Percentiles rank a stretch among this genome's conserved stretches.
Evolutionary conservation across 148 eudicot genomes (phyloP).

Genomic region (Fallopia convolvulus): DNA sequence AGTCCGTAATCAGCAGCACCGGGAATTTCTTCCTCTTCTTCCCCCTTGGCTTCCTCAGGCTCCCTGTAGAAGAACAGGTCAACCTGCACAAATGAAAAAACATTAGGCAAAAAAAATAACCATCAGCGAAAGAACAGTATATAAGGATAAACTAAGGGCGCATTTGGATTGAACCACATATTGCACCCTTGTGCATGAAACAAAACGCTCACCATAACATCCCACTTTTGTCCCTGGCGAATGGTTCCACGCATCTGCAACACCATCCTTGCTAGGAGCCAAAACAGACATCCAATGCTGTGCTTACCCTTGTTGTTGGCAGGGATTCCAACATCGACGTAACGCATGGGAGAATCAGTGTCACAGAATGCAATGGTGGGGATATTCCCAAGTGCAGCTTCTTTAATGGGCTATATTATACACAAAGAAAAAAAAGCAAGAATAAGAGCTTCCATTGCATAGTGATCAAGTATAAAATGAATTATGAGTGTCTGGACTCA

Average conservation of each 20-base stretch:
- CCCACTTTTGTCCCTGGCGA: conserved; percentile 63
- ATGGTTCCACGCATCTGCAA: conserved; percentile 65
- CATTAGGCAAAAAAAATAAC: not conserved
- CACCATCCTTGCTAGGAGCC: conserved; percentile 73
- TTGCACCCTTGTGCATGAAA: not conserved
- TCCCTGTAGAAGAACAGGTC: conserved; percentile 67
- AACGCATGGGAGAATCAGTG: conserved; percentile 66
- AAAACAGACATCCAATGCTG: conserved; percentile 65
- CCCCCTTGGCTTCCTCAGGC: conserved; percentile 56
- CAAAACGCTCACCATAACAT: conserved; percentile 43
- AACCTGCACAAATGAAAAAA: conserved; percentile 25
- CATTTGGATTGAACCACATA: too few species aligned
- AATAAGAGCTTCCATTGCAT: not conserved
- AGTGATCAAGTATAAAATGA: too few species aligned
- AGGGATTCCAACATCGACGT: conserved; percentile 72
- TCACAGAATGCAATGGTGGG: conserved; percentile 80
- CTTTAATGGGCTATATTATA: conserved; percentile 52
- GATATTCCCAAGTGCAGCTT: conserved; percentile 60
- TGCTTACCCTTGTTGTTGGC: conserved; percentile 80
- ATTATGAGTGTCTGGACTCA: not conserved
- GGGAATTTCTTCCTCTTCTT: conserved; percentile 39
- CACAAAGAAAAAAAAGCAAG: not conserved
- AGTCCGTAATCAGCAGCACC: conserved; percentile 31
- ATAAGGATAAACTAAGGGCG: not conserved
- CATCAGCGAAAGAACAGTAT: not conserved